Evolutionary conservation across 164 flowering plant species (phyloP).

Genomic region (Cinnamomum micranthum): DNA sequence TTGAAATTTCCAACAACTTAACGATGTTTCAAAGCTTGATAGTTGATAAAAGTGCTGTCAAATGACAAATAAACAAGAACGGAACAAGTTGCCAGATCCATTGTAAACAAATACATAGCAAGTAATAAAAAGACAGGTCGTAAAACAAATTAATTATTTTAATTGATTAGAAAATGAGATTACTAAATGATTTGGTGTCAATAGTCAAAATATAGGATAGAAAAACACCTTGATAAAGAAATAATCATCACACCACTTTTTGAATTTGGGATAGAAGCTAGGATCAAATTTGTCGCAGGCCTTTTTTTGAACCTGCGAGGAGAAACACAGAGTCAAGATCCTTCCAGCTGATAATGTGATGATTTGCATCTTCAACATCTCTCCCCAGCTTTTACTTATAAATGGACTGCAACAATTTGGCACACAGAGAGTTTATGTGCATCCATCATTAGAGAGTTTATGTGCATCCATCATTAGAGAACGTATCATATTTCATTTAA

Average conservation of each 20-base stretch:
- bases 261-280: conserved; percentile 91
- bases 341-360: conserved; percentile 3
- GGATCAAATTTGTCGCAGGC: conserved; percentile 97
- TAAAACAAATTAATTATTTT: too few species aligned
- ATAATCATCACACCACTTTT: conserved; percentile 99
- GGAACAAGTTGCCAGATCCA: background rate
- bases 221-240: conserved; percentile 74
- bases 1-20: background rate
- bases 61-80: background rate
- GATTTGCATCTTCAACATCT: background rate
- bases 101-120: background rate
- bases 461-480: background rate
- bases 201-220: background rate
- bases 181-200: background rate
- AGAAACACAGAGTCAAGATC: conserved; percentile 8
- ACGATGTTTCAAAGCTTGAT: background rate
- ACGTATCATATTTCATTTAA: background rate
- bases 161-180: too few species aligned
- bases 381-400: too few species aligned
- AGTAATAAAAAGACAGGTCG: too few species aligned
- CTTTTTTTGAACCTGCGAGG: conserved; percentile 66
- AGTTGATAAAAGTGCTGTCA: background rate
- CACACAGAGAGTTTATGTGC: background rate
- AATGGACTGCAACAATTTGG: background rate
- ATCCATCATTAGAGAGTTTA: background rate